These are phyloP conservation scores for Xylariaceae sp. DNA, from an alignment of 2,329 filamentous ascomycete species.

Conservation along the genomic window DNA sequence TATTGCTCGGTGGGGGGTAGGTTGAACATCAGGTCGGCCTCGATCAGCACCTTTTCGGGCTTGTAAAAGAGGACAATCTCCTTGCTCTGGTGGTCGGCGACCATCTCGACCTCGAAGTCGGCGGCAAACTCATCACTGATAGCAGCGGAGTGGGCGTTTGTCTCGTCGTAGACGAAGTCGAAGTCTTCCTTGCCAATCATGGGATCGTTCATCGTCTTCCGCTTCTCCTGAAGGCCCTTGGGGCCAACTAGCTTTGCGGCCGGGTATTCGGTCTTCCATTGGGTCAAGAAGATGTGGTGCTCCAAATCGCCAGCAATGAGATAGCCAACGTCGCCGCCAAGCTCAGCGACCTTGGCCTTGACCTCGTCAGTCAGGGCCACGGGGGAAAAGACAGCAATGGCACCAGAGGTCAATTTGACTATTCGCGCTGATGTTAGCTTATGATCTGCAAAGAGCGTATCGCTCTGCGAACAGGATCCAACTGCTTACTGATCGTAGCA, in stretches of 20 bases:
- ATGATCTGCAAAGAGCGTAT: background rate
- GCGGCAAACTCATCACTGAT: conserved; percentile 75
- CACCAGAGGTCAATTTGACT: conserved; percentile 58
- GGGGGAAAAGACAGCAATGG: conserved; percentile 86
- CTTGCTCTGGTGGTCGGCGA: conserved; percentile 74
- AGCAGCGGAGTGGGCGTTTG: conserved; percentile 46
- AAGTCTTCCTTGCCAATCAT: conserved; percentile 57
- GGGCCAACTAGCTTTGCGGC: conserved; percentile 75
- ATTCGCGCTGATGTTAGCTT: conserved; percentile 8
- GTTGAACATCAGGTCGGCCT: conserved; percentile 92
- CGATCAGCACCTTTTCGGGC: conserved; percentile 72
- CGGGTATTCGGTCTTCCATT: conserved; percentile 79
- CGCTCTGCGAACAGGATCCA: background rate
- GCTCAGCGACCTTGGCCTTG: conserved; percentile 56
- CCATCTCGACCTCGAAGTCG: conserved; percentile 84
- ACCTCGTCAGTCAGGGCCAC: conserved; percentile 77
- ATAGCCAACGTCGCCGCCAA: conserved; percentile 72
- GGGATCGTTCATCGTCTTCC: conserved; percentile 56
- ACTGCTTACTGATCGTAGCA: conserved; percentile 70
- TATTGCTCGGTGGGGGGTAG: conserved; percentile 85
- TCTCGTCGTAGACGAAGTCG: conserved; percentile 60
- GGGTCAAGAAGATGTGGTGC: conserved; percentile 88
- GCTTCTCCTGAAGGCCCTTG: conserved; percentile 79
- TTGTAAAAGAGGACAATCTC: conserved; percentile 86
- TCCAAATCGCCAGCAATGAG: conserved; percentile 84